Evolutionary conservation across 306 rosid genomes (phyloP).

Genomic region (Geum urbanum): DNA sequence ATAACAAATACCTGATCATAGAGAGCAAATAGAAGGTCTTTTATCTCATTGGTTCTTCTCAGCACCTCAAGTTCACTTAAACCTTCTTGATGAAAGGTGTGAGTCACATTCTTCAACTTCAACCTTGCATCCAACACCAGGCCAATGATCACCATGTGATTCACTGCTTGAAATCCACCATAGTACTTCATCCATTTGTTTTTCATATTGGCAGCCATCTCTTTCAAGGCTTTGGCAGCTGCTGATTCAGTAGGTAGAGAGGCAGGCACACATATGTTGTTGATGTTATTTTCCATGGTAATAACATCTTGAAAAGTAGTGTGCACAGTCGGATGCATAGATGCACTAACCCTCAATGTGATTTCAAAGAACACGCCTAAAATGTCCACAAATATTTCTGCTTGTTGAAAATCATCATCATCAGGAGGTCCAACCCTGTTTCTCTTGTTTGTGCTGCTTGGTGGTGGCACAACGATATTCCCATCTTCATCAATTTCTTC

Average conservation of each 20-base stretch:
- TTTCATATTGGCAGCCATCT: background rate
- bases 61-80: no score
- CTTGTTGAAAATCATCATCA: background rate
- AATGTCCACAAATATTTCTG: background rate
- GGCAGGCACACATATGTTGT: background rate
- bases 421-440: background rate
- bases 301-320: background rate
- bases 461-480: background rate
- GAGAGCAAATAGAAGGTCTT: no score
- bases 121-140: background rate
- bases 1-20: no score
- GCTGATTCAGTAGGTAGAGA: background rate
- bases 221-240: background rate
- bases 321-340: no score
- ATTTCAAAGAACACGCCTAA: background rate
- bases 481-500: background rate
- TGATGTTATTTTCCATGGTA: background rate
- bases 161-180: background rate
- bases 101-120: background rate
- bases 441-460: background rate
- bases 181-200: background rate
- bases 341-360: no score
- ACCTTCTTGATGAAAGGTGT: no score
- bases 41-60: no score
- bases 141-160: background rate